Conservation (phyloP, 805 yeast genomes). For the Pichia pseudocactophila region DNA sequence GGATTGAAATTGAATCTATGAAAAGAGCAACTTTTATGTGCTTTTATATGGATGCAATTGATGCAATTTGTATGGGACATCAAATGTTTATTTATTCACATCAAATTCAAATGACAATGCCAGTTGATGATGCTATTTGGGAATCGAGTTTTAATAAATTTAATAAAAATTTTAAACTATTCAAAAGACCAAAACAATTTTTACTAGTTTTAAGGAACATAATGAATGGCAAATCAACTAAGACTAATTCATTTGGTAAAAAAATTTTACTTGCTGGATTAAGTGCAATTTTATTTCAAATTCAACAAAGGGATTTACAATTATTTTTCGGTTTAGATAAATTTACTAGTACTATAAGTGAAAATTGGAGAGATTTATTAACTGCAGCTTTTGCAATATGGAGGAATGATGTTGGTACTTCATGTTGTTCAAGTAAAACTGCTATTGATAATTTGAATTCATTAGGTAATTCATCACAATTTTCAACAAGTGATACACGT, state of each 20-base stretch:
- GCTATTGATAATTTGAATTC: slow-evolving; percentile 26
- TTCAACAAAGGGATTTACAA: slow-evolving; percentile 65
- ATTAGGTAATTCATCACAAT: slow-evolving; percentile 24
- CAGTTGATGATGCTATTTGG: slow-evolving; percentile 59
- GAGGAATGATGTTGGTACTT: slow-evolving; percentile 39
- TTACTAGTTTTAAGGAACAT: slow-evolving; percentile 48
- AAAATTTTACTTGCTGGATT: slow-evolving; percentile 60
- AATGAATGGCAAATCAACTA: slow-evolving; percentile 41
- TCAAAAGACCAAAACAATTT: slow-evolving; percentile 35
- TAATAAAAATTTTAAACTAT: slow-evolving; percentile 17
- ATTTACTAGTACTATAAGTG: slow-evolving; percentile 22
- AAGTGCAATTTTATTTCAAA: slow-evolving; percentile 56
- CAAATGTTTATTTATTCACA: slow-evolving; percentile 47
- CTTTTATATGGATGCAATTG: slow-evolving; percentile 70
- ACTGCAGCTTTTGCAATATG: slow-evolving; percentile 66
- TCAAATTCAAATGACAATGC: slow-evolving; percentile 52
- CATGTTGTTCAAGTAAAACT: slow-evolving; percentile 28
- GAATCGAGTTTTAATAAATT: slow-evolving; percentile 23
- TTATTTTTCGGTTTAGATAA: slow-evolving; percentile 38
- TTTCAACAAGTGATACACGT: slow-evolving; percentile 33
- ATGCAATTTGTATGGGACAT: slow-evolving; percentile 73
- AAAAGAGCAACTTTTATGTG: slow-evolving; percentile 76
- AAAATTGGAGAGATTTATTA: slow-evolving; percentile 64
- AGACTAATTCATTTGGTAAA: slow-evolving; percentile 52
- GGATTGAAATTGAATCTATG: slow-evolving; percentile 76